Conservation (phyloP, 176 grass and related monocot species). For the Rhynchospora pubera region DNA sequence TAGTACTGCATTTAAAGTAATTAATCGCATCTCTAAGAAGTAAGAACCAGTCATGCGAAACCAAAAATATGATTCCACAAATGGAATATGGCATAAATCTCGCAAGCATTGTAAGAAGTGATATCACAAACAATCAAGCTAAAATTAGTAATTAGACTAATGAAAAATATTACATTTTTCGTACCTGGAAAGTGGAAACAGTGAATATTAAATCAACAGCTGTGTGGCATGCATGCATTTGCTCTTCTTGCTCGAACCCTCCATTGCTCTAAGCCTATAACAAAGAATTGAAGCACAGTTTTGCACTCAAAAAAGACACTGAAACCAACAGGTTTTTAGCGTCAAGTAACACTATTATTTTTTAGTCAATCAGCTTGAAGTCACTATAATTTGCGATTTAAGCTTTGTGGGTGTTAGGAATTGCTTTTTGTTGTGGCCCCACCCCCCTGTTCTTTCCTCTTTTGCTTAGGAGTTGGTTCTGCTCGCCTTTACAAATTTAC, state of each 20-base stretch:
- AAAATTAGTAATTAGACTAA: background rate
- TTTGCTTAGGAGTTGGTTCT: constrained; percentile 13
- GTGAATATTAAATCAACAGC: background rate
- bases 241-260: background rate
- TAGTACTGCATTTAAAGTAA: background rate
- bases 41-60: background rate
- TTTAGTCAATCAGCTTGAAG: background rate
- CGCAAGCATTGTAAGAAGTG: background rate
- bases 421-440: background rate
- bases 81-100: background rate
- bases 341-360: constrained; percentile 18
- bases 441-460: background rate
- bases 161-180: background rate
- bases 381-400: constrained; percentile 16
- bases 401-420: constrained; percentile 5
- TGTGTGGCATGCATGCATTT: background rate
- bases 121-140: background rate
- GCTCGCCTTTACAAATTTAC: background rate
- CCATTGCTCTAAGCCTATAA: background rate
- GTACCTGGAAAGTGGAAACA: constrained; percentile 10
- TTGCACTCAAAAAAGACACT: constrained; percentile 13
- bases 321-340: background rate
- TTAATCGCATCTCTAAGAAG: background rate
- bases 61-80: background rate
- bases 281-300: background rate